phyloP scores from a whole-genome alignment of 805 yeast species.

The Candida tibetensis region DNA sequence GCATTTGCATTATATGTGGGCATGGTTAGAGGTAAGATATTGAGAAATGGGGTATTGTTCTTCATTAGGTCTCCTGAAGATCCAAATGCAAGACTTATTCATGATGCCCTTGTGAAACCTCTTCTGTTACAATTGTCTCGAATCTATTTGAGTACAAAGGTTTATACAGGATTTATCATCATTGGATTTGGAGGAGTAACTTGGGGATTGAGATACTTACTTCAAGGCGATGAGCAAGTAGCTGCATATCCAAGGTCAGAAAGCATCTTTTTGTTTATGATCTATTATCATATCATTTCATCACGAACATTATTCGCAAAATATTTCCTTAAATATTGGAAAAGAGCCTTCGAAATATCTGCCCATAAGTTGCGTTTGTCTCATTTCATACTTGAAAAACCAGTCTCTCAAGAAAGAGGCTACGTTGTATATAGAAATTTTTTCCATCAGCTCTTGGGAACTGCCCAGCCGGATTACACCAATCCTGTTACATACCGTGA shows the following conservation, averaged over 20 bases:
- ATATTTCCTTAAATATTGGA: conserved; percentile 59
- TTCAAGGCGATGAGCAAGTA: not conserved
- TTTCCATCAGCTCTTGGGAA: conserved; percentile 41
- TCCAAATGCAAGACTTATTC: conserved; percentile 80
- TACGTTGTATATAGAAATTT: conserved; percentile 53
- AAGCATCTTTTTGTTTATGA: conserved; percentile 12
- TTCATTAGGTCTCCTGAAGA: conserved; percentile 95
- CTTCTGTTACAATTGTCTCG: conserved; percentile 69
- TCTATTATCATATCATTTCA: not conserved
- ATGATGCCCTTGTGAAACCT: conserved; percentile 82
- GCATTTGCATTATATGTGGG: conserved; percentile 83
- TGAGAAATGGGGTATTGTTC: conserved; percentile 86
- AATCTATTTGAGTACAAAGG: conserved; percentile 66
- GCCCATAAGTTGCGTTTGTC: conserved; percentile 66
- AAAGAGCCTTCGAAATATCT: conserved; percentile 50
- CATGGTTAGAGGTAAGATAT: conserved; percentile 66
- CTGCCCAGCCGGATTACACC: conserved; percentile 51
- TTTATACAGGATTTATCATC: conserved; percentile 69
- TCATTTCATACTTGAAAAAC: conserved; percentile 70
- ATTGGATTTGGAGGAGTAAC: conserved; percentile 72
- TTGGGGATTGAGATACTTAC: conserved; percentile 38
- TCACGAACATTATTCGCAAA: conserved; percentile 11
- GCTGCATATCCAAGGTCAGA: conserved; percentile 1
- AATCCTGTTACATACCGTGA: conserved; percentile 52
- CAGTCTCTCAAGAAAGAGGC: conserved; percentile 69